Conservation (phyloP, 768 basidiomycete genomes). For the Tulasnella sp. region DNA sequence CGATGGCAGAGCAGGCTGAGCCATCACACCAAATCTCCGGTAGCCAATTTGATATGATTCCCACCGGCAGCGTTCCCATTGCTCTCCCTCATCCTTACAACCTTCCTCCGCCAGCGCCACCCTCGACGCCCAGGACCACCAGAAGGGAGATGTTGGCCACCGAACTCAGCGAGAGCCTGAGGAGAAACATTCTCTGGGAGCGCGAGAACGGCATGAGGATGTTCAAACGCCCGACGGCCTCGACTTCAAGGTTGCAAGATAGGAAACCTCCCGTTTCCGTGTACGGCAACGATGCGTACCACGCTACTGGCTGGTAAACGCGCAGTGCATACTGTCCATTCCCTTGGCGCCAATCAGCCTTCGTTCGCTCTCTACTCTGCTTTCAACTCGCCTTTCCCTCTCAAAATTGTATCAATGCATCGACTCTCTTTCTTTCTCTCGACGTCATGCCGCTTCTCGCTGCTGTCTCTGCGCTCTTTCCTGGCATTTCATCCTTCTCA, state of each 20-base stretch:
- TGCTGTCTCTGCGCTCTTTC: neutral
- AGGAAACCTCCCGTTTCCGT: constrained; percentile 23
- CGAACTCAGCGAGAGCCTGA: constrained; percentile 79
- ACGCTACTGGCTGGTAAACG: constrained; percentile 30
- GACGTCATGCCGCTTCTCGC: constrained; percentile 20
- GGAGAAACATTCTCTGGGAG: constrained; percentile 76
- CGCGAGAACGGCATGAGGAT: constrained; percentile 35
- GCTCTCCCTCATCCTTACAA: constrained; percentile 57
- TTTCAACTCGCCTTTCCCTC: constrained; percentile 4
- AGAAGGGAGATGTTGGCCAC: constrained; percentile 77
- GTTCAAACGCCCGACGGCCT: neutral
- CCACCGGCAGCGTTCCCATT: constrained; percentile 30
- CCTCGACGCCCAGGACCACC: constrained; percentile 82
- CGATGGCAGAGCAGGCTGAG: neutral
- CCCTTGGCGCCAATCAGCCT: constrained; percentile 8
- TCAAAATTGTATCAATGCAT: constrained; percentile 9
- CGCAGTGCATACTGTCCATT: constrained; percentile 4
- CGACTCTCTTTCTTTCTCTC: constrained; percentile 13
- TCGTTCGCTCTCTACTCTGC: constrained; percentile 5
- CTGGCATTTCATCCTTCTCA: constrained; percentile 12
- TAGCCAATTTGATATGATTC: constrained; percentile 15
- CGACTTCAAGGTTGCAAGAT: constrained; percentile 8
- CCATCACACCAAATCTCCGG: neutral
- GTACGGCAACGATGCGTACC: constrained; percentile 28
- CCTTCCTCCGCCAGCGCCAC: constrained; percentile 58